These are phyloP conservation scores for Ustilago esculenta DNA, from an alignment of 1,284 basidiomycete genomes.

Conservation along the genomic window DNA sequence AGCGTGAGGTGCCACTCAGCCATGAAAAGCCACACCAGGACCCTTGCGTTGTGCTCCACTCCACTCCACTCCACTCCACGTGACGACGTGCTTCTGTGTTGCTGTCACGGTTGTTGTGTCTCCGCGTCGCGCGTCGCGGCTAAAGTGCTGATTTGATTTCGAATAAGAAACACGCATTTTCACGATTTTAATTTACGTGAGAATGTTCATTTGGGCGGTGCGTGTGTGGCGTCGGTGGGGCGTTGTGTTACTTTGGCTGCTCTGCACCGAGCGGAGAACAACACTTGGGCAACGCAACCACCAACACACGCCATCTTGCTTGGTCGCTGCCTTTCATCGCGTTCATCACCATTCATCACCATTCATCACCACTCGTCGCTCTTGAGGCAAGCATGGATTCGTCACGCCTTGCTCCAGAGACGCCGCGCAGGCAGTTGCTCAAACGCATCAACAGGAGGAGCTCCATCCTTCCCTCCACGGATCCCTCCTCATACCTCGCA, in stretches of 20 bases:
- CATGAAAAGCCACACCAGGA: no score
- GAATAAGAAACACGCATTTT: background rate
- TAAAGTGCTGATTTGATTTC: no score
- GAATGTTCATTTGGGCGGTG: no score
- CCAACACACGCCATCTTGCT: background rate
- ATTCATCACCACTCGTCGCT: background rate
- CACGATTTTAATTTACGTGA: background rate
- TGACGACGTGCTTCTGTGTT: conserved; percentile 8
- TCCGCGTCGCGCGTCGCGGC: conserved; percentile 31
- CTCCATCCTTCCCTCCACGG: conserved; percentile 35
- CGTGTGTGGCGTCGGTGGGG: background rate
- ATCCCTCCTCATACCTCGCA: conserved; percentile 17
- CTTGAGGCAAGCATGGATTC: conserved; percentile 21
- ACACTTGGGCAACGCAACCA: conserved; percentile 5
- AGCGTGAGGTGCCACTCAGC: background rate
- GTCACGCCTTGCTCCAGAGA: conserved; percentile 36
- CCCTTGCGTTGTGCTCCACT: no score
- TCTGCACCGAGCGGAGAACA: conserved; percentile 8
- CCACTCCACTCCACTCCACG: conserved; percentile 13
- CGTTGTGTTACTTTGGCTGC: conserved; percentile 19
- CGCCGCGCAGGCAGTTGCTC: conserved; percentile 46
- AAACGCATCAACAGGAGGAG: conserved; percentile 49
- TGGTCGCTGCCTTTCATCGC: background rate
- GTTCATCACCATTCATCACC: background rate
- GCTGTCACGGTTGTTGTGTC: background rate